A percentile compares a stretch with the other conserved stretches of the same genome.
phyloP scores from a whole-genome alignment of 2,329 filamentous ascomycete species.

The Ceratocystis albifundus region DNA sequence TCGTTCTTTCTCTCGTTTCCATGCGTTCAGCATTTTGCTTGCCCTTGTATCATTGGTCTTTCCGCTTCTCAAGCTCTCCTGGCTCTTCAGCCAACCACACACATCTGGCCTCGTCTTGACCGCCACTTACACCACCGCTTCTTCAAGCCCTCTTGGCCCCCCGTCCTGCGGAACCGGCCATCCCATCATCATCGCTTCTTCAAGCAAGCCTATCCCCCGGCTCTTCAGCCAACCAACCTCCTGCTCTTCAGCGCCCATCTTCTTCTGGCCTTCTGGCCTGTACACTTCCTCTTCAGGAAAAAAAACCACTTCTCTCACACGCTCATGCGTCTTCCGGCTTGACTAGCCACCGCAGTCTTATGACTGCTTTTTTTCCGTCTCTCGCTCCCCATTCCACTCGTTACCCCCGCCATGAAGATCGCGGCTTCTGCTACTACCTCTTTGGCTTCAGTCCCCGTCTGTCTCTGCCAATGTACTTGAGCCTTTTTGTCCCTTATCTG shows the following conservation, averaged over 20 bases:
- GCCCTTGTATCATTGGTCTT: neutral
- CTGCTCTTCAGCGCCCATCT: neutral
- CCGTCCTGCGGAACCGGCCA: neutral
- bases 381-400: conserved; percentile 11
- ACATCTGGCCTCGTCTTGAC: neutral
- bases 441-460: neutral
- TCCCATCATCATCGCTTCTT: neutral
- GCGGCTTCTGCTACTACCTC: neutral
- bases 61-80: neutral
- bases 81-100: neutral
- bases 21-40: neutral
- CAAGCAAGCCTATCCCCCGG: neutral
- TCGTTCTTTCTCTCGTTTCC: neutral
- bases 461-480: neutral
- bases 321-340: neutral
- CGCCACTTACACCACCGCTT: conserved; percentile 7
- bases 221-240: conserved; percentile 8
- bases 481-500: neutral
- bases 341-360: neutral
- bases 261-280: neutral
- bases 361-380: neutral
- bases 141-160: neutral
- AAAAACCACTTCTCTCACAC: neutral
- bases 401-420: conserved; percentile 8
- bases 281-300: neutral